These are phyloP conservation scores for Ehretia macrophylla DNA, from an alignment of 257 asterid genomes.

Conservation along the genomic window DNA sequence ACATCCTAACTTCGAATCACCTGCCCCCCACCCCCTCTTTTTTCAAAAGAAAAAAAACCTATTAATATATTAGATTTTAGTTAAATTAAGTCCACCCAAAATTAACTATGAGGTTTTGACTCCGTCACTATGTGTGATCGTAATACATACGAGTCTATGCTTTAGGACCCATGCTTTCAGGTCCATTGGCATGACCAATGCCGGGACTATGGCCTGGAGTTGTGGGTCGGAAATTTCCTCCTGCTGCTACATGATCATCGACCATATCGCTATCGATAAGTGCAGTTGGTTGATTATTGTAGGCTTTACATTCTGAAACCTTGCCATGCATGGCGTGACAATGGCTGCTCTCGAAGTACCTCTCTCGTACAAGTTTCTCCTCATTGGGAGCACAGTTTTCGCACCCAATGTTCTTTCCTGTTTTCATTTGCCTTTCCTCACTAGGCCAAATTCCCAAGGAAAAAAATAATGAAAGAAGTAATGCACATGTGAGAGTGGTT, in stretches of 20 bases:
- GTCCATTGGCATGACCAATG: constrained; percentile 13
- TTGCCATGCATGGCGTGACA: constrained; percentile 5
- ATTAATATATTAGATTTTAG: too few relatives aligned
- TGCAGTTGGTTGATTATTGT: not conserved
- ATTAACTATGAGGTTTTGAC: too few relatives aligned
- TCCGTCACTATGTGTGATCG: too few relatives aligned
- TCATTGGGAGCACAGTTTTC: not conserved
- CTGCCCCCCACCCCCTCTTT: too few relatives aligned
- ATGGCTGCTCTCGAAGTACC: not conserved
- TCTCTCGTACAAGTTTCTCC: not conserved
- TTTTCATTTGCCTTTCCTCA: constrained; percentile 12
- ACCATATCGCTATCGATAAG: not conserved
- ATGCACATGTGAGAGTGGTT: not conserved
- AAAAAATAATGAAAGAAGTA: constrained; percentile 14
- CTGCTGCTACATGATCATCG: constrained; percentile 1
- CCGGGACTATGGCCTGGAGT: constrained; percentile 35
- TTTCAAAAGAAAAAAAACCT: too few relatives aligned
- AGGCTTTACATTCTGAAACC: constrained; percentile 1
- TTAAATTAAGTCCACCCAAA: too few relatives aligned
- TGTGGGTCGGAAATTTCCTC: not conserved
- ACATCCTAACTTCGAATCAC: too few relatives aligned
- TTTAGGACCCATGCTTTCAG: too few relatives aligned
- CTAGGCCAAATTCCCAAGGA: constrained; percentile 3
- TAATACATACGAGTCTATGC: too few relatives aligned
- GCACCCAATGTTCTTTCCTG: not conserved